Percentiles rank a stretch among this genome's conserved stretches.
phyloP scores from a whole-genome alignment of 1,284 basidiomycete genomes.

The Leccinum subspadiceum region DNA sequence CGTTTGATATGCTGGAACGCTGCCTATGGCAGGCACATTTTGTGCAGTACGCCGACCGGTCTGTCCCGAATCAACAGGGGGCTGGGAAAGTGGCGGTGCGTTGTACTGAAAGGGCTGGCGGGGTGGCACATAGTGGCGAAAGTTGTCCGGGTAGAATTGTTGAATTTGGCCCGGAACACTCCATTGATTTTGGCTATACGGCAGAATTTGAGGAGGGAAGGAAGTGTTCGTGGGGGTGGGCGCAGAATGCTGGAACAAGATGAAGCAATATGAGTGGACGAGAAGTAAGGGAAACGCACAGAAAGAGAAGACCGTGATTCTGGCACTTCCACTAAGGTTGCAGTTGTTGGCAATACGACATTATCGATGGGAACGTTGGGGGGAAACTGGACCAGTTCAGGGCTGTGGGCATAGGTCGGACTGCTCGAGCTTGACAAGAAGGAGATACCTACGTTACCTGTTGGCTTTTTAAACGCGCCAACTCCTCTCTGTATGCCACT shows the following conservation, averaged over 20 bases:
- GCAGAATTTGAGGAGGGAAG: constrained; percentile 11
- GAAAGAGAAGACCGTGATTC: constrained; percentile 18
- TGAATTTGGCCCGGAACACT: constrained; percentile 6
- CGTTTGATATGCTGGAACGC: constrained; percentile 3
- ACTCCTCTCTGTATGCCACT: constrained; percentile 14
- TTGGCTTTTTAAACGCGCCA: constrained; percentile 21
- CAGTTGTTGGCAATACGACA: constrained; percentile 29
- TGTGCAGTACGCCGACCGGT: constrained; percentile 14
- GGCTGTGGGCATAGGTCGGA: constrained; percentile 13
- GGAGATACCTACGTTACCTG: constrained; percentile 16
- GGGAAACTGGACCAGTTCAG: constrained; percentile 14
- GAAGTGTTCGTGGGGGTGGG: not conserved
- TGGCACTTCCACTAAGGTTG: constrained; percentile 30
- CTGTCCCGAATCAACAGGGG: constrained; percentile 8
- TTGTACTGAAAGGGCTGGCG: constrained; percentile 2
- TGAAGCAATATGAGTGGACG: constrained; percentile 6
- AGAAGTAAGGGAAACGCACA: constrained; percentile 13
- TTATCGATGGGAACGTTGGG: constrained; percentile 13
- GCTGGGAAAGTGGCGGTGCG: not conserved
- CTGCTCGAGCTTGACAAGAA: not conserved
- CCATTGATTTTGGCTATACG: constrained; percentile 8
- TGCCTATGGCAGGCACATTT: constrained; percentile 5
- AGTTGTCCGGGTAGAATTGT: not conserved
- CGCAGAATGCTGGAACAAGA: constrained; percentile 13
- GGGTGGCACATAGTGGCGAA: constrained; percentile 11